Evolutionary conservation across 805 yeast species (phyloP), one percentile per base, ranked within the genome.

Genomic region (Kuraishia cidri): DNA sequence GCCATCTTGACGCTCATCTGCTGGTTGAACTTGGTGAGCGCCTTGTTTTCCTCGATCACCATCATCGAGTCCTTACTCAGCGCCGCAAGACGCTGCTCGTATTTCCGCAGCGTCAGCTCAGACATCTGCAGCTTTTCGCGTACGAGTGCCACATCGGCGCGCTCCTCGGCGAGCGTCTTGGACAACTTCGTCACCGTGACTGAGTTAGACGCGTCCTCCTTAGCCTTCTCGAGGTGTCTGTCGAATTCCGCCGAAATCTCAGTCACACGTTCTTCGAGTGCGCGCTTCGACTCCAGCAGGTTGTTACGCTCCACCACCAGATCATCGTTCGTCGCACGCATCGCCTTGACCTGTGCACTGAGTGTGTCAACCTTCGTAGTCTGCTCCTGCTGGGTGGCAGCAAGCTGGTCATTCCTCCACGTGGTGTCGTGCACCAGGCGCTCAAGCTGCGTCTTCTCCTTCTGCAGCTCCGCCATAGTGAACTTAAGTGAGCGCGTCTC

Each of bases 1-100:
- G 59, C 50, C 8, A 72, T 57, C 41, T 72, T 70, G 11, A 38
- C 35, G 33, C 58, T 64, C 39, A 81, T 53, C 31, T 75, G 73
- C 23, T 55, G 54, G 43, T 79, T 75, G 37, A 64, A 66, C 39
- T 65, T 76, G 18, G 69, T 71, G 27, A 81, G 48, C 2, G 80
- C 69, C 44, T 75, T 76, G 45, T 78, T 80, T 47, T 82, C 92
- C 50, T 82, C 85, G 16, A 62, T 56, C 4, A 76, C 52, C 31
- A 75, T 72, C 36, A 78, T 58, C 25, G 70, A 66, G 29, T 74
- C 74, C 29, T 69, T 69, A 37, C 75, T 69, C 34, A 68, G 59
- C 10, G 50, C 50, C 27, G 60, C 64, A 36, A 50, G 43, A 12
- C 40, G 18, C 3, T 42, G 35, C 15, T 42, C 47, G 34, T 57